These are phyloP conservation scores for Penicillium ucsense DNA, from an alignment of 495 filamentous ascomycete species.

Conservation along the genomic window DNA sequence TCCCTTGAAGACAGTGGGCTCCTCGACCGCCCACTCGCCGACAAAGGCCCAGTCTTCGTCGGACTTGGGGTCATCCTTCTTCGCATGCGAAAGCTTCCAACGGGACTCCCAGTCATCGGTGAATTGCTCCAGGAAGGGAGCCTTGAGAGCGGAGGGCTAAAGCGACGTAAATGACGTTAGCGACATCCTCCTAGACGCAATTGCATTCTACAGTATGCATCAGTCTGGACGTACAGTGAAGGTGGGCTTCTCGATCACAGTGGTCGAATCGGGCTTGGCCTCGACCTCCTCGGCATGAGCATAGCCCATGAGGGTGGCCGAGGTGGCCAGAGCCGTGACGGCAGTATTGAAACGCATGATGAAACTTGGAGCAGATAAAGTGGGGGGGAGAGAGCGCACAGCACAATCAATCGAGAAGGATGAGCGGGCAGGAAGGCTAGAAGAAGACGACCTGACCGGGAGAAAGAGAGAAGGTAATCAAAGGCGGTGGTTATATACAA, in stretches of 20 bases:
- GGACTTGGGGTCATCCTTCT: slow-evolving; percentile 80
- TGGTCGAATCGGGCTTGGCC: slow-evolving; percentile 45
- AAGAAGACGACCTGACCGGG: slow-evolving; percentile 6
- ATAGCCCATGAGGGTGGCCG: slow-evolving; percentile 60
- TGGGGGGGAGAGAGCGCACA: slow-evolving; percentile 18
- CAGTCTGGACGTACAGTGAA: slow-evolving; percentile 64
- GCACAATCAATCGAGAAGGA: slow-evolving; percentile 1
- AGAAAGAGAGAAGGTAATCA: slow-evolving; percentile 9
- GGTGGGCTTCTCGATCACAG: slow-evolving; percentile 59
- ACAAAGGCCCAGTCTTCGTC: slow-evolving; percentile 98
- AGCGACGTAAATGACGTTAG: slow-evolving; percentile 8
- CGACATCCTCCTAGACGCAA: slow-evolving; percentile 1
- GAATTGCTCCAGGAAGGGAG: slow-evolving; percentile 97
- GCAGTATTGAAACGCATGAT: slow-evolving; percentile 73
- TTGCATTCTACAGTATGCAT: neutral
- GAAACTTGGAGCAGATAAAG: slow-evolving; percentile 10
- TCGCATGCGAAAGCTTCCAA: slow-evolving; percentile 91
- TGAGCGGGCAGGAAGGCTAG: slow-evolving; percentile 1
- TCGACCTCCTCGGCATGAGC: slow-evolving; percentile 65
- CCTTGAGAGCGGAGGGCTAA: slow-evolving; percentile 79
- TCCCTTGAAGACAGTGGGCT: slow-evolving; percentile 84
- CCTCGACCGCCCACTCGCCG: slow-evolving; percentile 93
- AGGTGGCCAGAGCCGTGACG: slow-evolving; percentile 54
- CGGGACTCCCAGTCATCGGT: slow-evolving; percentile 85
- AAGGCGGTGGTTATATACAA: slow-evolving; percentile 28